Evolutionary conservation across 2,329 filamentous ascomycete species (phyloP), one percentile per base, ranked within the genome.

Genomic region (Laburnicola sp.): DNA sequence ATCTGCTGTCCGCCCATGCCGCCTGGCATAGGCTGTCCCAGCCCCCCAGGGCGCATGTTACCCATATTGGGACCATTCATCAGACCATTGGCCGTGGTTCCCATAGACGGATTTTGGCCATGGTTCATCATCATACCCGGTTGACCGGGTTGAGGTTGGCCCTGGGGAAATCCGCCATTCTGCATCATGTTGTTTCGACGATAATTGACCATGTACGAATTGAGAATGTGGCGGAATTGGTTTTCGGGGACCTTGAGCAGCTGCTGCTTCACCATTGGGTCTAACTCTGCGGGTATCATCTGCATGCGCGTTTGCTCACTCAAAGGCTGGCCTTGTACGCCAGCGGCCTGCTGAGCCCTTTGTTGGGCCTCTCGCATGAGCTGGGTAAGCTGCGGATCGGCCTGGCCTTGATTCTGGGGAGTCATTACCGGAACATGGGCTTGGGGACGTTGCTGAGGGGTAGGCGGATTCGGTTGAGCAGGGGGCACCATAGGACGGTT

Each of bases 401-500:
- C 51, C 40, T 64, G 64, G 21, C 58, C 58, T 25, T 64, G 59
- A 25, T 34, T 44, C 45, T 68, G 69, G 8, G 68, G 64, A 8
- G 63, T 68, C 68, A 72, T 72, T 43, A 66, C 63, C 2, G 68
- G 68, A n/a, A 68, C 62, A 45, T 69, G 64, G 9, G 64, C 61
- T 46, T 72, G 68, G 26, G 66, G 69, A 4, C 66, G 63, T 50
- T 69, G 71, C 45, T 71, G 69, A 6, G 70, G 67, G 7, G 71
- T 71, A 6, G 59, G 57, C n/a, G 61, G 62, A 28, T 61, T 68
- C 41, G 69, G 64, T 51, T 78, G 77, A 2, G 74, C 75, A 8
- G 76, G 76, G 41, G 76, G 74, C 32, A 64, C 69, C 69, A 80
- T 76, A 2, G 78, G 75, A 16, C 75, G 71, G 28, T 75, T 80